Evolutionary conservation across 352 stramenopile species (phyloP), one percentile per base, ranked within the genome.

Genomic region (Phytophthora cryptogea): DNA sequence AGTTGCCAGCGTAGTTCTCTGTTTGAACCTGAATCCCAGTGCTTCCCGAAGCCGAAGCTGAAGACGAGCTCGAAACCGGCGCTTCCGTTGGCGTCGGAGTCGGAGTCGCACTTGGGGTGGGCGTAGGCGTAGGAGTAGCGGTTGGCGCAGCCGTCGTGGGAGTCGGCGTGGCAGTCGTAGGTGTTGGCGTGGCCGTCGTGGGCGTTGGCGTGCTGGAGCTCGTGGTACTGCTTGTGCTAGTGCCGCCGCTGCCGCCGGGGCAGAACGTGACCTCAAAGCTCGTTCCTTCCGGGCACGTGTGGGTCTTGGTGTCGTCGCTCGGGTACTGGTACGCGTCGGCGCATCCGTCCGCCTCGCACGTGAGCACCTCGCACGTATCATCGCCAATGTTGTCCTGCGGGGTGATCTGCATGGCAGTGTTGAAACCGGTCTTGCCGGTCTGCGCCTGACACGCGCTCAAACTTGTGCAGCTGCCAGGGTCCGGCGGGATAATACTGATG

Each of bases 231-330:
- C 36, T 67, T n/a, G 59, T 76, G 50, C 59, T 72, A 13, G 74
- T 65, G 20, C 20, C 20, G 8, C 76, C 73, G 16, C 56, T 69
- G 1, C 73, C 76, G 7, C 68, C 69, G 7, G 80, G 77, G n/a
- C 80, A 90, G 55, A 90, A 90, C n/a, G 69, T 86, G n/a, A 90
- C 66, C 23, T 73, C 47, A 48, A 87, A 90, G 42, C 73, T 68
- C 14, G 80, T 86, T 1, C 70, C 76, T 26, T 64, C 26, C n/a
- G 68, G 65, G 31, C 80, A 90, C 45, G 68, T 78, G 67, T 83
- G 76, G 10, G 74, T 87, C 55, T 90, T 90, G 31, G 59, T 72
- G 50, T 88, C 67, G 32, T 90, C 80, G 23, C 68, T 68, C 20
- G 80, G 80, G 56, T 76, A 90, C 45, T 78, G 62, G 52, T 88